Conservation (phyloP, 2,329 filamentous ascomycete species). For the Colletotrichum australisinense region DNA sequence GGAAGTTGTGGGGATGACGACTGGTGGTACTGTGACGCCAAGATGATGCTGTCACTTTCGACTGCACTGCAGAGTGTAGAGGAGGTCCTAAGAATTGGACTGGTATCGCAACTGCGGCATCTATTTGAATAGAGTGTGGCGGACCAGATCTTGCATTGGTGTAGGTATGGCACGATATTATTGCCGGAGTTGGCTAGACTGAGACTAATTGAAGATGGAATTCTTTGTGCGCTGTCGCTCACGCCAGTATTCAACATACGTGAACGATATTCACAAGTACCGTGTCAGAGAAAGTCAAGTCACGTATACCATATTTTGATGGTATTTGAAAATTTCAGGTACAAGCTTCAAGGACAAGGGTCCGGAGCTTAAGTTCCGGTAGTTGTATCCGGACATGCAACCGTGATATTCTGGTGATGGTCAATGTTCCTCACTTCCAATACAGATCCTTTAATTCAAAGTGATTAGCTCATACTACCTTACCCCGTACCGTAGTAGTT, state of each 20-base stretch:
- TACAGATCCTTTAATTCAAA: not conserved
- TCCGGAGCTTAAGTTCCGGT: slow-evolving; percentile 28
- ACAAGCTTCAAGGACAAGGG: not conserved
- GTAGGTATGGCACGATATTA: not conserved
- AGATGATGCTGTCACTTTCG: too few relatives aligned
- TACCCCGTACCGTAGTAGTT: not conserved
- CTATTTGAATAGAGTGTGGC: not conserved
- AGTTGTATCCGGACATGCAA: not conserved
- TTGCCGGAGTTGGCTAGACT: not conserved
- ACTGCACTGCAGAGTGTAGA: too few relatives aligned
- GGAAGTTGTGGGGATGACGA: too few relatives aligned
- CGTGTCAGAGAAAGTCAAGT: not conserved
- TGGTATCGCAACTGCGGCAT: not conserved
- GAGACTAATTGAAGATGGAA: not conserved
- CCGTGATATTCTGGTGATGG: not conserved
- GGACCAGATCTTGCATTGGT: not conserved
- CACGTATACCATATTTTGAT: too few relatives aligned
- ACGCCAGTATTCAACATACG: too few relatives aligned
- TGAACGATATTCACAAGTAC: not conserved
- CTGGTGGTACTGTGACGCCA: too few relatives aligned
- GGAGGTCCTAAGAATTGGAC: not conserved
- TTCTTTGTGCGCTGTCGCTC: not conserved
- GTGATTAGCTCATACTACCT: not conserved
- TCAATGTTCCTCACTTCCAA: not conserved
- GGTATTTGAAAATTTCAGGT: not conserved